Percentiles rank a stretch among this genome's conserved stretches.
Evolutionary conservation across 2,329 filamentous ascomycete genomes (phyloP).

Genomic region (Triangularia verruculosa): DNA sequence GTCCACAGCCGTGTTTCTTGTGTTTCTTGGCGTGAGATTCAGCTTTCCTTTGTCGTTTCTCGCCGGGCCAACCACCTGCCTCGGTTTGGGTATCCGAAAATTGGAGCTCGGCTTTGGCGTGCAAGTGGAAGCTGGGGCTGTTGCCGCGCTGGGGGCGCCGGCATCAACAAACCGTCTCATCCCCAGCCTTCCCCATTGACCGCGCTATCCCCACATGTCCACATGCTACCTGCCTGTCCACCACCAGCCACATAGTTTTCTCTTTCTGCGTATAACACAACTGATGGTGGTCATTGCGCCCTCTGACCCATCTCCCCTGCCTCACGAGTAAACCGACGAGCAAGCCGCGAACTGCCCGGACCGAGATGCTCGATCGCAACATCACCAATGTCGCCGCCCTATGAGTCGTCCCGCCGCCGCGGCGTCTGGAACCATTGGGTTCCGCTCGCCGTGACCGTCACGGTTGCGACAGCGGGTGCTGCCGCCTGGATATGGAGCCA

Average conservation of each 20-base stretch:
- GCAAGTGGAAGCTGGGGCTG: slow-evolving; percentile 14
- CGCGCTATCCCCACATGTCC: background rate
- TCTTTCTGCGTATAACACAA: background rate
- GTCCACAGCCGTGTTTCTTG: too few relatives aligned
- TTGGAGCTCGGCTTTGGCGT: slow-evolving; percentile 22
- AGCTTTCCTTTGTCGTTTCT: slow-evolving; percentile 16
- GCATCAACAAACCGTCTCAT: slow-evolving; percentile 16
- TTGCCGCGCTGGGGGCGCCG: slow-evolving; percentile 17
- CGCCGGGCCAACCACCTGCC: slow-evolving; percentile 30
- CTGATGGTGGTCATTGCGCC: background rate
- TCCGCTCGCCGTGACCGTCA: slow-evolving; percentile 80
- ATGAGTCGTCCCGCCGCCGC: slow-evolving; percentile 63
- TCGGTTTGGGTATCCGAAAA: slow-evolving; percentile 26
- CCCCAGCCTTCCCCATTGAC: slow-evolving; percentile 15
- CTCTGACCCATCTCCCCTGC: background rate
- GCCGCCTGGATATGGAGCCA: slow-evolving; percentile 95
- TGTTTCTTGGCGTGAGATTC: slow-evolving; percentile 22
- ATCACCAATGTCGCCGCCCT: slow-evolving; percentile 56
- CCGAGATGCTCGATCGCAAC: slow-evolving; percentile 40
- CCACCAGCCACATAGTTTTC: slow-evolving; percentile 1
- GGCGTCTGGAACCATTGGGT: slow-evolving; percentile 80
- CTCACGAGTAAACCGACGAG: background rate
- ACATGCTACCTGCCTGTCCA: background rate
- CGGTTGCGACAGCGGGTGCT: slow-evolving; percentile 79
- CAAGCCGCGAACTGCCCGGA: slow-evolving; percentile 7